These are phyloP conservation scores for Penicillium waksmanii DNA, from an alignment of 495 filamentous ascomycete genomes.

Conservation along the genomic window DNA sequence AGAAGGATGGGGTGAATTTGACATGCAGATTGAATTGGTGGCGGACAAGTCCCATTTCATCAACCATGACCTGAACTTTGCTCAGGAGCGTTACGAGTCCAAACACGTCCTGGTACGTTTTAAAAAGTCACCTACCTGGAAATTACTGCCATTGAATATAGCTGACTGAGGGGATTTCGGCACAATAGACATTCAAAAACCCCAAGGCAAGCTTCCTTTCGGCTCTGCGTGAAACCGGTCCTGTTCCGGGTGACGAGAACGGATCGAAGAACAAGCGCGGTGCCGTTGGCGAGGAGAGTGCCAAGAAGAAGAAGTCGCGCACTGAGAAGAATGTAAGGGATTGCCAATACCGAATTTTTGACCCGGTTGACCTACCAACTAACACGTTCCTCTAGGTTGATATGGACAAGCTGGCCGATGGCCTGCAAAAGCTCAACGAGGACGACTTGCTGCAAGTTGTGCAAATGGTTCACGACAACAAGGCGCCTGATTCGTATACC, in stretches of 20 bases:
- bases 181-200: slow-evolving; percentile 77
- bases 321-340: slow-evolving; percentile 66
- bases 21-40: slow-evolving; percentile 83
- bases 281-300: slow-evolving; percentile 57
- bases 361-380: slow-evolving; percentile 7
- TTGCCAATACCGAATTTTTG: background rate
- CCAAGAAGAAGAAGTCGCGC: slow-evolving; percentile 73
- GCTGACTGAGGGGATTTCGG: background rate
- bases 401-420: slow-evolving; percentile 97
- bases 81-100: slow-evolving; percentile 76
- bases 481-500: slow-evolving; percentile 86
- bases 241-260: slow-evolving; percentile 76
- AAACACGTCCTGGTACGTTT: slow-evolving; percentile 73
- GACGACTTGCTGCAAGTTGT: slow-evolving; percentile 93
- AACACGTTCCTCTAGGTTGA: slow-evolving; percentile 58
- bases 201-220: slow-evolving; percentile 80
- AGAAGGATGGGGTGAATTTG: slow-evolving; percentile 99
- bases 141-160: background rate
- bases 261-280: slow-evolving; percentile 56
- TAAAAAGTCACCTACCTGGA: background rate
- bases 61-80: slow-evolving; percentile 91
- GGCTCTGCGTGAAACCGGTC: slow-evolving; percentile 76
- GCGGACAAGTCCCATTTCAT: slow-evolving; percentile 83
- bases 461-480: slow-evolving; percentile 97
- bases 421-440: slow-evolving; percentile 77